Conservation (phyloP, 2,329 filamentous ascomycete species). For the Cladosporium sp. region DNA sequence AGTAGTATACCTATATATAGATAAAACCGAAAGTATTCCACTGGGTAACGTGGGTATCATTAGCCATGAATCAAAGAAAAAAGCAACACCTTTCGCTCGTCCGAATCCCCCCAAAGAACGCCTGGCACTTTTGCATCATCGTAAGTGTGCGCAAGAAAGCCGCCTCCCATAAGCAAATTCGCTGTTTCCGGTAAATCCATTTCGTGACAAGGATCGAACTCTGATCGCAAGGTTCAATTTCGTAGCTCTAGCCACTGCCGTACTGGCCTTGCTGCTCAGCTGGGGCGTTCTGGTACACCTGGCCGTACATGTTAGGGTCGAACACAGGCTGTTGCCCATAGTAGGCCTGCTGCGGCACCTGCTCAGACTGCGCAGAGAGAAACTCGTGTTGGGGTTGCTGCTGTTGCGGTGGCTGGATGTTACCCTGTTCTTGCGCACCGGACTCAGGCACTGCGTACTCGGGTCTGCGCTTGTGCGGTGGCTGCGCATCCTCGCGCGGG, state of each 20-base stretch:
- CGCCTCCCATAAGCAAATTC: neutral
- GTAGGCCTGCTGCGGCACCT: slow-evolving; percentile 72
- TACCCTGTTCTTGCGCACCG: slow-evolving; percentile 25
- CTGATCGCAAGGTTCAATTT: neutral
- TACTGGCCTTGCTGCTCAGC: slow-evolving; percentile 11
- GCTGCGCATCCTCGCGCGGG: slow-evolving; percentile 84
- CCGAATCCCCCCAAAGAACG: neutral
- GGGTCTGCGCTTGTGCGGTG: slow-evolving; percentile 67
- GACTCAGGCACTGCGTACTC: slow-evolving; percentile 41
- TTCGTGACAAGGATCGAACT: too few species aligned
- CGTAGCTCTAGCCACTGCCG: slow-evolving; percentile 2
- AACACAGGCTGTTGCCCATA: slow-evolving; percentile 68
- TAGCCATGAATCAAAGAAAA: neutral
- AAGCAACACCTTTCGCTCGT: neutral
- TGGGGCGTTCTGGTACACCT: slow-evolving; percentile 14
- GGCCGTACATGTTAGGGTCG: slow-evolving; percentile 70
- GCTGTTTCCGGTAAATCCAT: too few species aligned
- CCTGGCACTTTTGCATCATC: neutral
- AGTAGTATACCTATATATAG: neutral
- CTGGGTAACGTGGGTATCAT: neutral
- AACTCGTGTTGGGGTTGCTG: slow-evolving; percentile 58
- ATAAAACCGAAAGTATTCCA: neutral
- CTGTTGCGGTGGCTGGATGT: slow-evolving; percentile 40
- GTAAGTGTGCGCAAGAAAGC: neutral
- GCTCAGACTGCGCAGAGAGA: slow-evolving; percentile 52